A percentile compares a stretch with the other conserved stretches of the same genome.
phyloP scores from a whole-genome alignment of 176 grass and related monocot genomes.

The Bromus sterilis region DNA sequence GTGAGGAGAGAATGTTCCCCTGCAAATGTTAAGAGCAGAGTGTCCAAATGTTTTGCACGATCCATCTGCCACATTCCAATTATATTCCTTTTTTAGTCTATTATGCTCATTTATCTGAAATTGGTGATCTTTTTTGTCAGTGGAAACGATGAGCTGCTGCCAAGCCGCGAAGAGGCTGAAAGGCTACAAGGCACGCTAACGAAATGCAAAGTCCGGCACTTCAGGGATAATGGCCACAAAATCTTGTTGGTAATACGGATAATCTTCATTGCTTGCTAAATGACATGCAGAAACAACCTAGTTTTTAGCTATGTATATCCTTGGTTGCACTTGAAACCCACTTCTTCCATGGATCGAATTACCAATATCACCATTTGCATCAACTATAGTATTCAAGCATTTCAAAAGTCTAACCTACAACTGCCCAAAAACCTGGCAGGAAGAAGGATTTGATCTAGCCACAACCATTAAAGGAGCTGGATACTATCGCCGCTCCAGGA shows the following conservation, averaged over 20 bases:
- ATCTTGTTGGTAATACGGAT: conserved; percentile 60
- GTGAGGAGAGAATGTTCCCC: not conserved
- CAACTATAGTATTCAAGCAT: not conserved
- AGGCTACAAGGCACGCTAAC: conserved; percentile 36
- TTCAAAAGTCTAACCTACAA: not conserved
- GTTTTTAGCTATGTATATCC: not conserved
- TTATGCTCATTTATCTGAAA: conserved; percentile 14
- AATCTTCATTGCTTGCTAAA: not conserved
- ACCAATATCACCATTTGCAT: not conserved
- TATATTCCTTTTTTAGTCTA: not conserved
- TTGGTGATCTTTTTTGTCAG: conserved; percentile 36
- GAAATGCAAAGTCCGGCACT: conserved; percentile 68
- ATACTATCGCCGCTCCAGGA: conserved; percentile 62
- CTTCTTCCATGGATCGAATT: not conserved
- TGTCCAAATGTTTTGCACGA: not conserved
- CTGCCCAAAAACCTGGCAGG: conserved; percentile 30
- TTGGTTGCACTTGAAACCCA: not conserved
- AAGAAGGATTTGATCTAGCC: conserved; percentile 60
- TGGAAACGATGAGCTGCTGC: conserved; percentile 82
- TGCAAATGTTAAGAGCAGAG: not conserved
- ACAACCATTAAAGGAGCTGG: conserved; percentile 72
- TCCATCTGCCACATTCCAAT: not conserved
- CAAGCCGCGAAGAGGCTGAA: conserved; percentile 72
- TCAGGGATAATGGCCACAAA: conserved; percentile 66
- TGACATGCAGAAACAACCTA: not conserved